These are phyloP conservation scores for Eutypa lata DNA, from an alignment of 2,329 filamentous ascomycete genomes.

Conservation along the genomic window DNA sequence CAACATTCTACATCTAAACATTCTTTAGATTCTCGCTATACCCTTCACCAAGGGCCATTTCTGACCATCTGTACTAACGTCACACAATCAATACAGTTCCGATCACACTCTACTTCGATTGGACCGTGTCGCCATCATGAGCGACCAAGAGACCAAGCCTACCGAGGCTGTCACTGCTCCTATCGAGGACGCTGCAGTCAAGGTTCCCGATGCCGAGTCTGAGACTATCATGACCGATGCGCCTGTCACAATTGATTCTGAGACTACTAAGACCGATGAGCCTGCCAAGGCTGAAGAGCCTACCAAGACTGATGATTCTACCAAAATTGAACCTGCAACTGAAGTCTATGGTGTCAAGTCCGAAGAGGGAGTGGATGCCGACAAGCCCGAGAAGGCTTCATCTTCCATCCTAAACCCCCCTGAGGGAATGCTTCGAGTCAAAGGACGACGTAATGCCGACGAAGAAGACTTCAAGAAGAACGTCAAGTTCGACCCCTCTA, in stretches of 20 bases:
- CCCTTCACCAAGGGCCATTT: too few relatives aligned
- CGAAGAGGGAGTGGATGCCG: slow-evolving; percentile 20
- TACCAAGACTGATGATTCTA: slow-evolving; percentile 16
- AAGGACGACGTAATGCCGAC: slow-evolving; percentile 27
- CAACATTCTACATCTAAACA: not conserved
- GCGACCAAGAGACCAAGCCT: slow-evolving; percentile 37
- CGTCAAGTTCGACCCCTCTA: slow-evolving; percentile 68
- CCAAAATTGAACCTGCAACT: slow-evolving; percentile 21
- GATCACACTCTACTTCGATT: not conserved
- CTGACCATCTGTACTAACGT: not conserved
- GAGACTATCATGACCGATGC: slow-evolving; percentile 1
- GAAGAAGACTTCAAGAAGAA: slow-evolving; percentile 49
- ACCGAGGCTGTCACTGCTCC: slow-evolving; percentile 29
- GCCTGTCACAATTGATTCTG: not conserved
- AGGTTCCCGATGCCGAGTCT: not conserved
- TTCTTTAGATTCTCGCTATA: too few relatives aligned
- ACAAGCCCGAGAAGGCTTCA: slow-evolving; percentile 7
- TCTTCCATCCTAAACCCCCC: slow-evolving; percentile 16
- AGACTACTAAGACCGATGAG: slow-evolving; percentile 1
- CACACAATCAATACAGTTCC: not conserved
- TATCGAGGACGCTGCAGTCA: slow-evolving; percentile 4
- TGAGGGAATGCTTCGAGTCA: slow-evolving; percentile 41
- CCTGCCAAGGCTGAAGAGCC: slow-evolving; percentile 22
- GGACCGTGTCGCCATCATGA: slow-evolving; percentile 19
- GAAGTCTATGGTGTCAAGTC: slow-evolving; percentile 7